phyloP scores from a whole-genome alignment of 768 basidiomycete species.

The Rhodosporidiobolus odoratus region DNA sequence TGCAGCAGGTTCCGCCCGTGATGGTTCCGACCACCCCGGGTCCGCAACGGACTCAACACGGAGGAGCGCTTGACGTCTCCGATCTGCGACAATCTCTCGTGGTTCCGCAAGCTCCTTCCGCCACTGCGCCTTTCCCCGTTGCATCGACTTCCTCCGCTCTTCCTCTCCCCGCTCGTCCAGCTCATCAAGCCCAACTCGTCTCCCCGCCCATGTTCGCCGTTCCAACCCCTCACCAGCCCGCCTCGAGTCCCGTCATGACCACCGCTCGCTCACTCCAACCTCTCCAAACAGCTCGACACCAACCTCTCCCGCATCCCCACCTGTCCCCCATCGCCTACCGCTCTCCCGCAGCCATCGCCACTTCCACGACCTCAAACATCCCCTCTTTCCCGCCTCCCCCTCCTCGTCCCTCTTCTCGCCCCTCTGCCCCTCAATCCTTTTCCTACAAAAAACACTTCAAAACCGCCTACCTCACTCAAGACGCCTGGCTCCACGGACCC shows the following conservation, averaged over 20 bases:
- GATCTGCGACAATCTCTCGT: not conserved
- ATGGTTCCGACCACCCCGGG: not conserved
- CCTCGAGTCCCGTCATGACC: no score
- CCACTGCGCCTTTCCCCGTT: no score
- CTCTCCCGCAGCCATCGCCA: not conserved
- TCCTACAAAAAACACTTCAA: slow-evolving; percentile 70
- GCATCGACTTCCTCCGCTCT: not conserved
- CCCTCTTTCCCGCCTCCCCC: not conserved
- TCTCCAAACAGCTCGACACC: not conserved
- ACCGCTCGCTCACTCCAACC: not conserved
- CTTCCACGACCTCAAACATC: not conserved
- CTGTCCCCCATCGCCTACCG: not conserved
- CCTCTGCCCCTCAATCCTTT: slow-evolving; percentile 44
- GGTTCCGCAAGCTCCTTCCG: no score
- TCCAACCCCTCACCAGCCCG: not conserved
- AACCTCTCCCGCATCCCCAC: not conserved
- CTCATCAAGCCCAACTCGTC: slow-evolving; percentile 9
- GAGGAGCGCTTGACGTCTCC: not conserved
- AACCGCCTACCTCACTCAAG: slow-evolving; percentile 65
- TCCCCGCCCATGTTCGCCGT: slow-evolving; percentile 17
- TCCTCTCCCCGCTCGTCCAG: not conserved
- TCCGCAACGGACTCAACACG: not conserved
- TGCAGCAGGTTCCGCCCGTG: not conserved
- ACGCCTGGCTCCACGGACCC: slow-evolving; percentile 67
- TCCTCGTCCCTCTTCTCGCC: not conserved